Evolutionary conservation across 2,329 filamentous ascomycete genomes (phyloP).

Genomic region (Claviceps cyperi): DNA sequence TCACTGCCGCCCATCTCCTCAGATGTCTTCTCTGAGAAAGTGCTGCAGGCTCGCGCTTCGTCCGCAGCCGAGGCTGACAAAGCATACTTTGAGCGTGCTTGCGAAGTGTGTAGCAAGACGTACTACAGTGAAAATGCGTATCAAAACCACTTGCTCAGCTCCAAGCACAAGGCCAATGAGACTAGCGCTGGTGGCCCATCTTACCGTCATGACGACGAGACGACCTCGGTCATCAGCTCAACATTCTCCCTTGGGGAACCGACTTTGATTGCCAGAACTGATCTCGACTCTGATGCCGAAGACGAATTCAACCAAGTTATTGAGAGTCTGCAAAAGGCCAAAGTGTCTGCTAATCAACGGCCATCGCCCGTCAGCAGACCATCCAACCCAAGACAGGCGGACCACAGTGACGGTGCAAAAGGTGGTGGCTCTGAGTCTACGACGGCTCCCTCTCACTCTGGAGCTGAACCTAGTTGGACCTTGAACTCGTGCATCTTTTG

Average conservation of each 20-base stretch:
- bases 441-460: slow-evolving; percentile 22
- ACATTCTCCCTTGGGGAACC: slow-evolving; percentile 85
- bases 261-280: slow-evolving; percentile 30
- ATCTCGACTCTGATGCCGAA: slow-evolving; percentile 53
- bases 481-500: slow-evolving; percentile 70
- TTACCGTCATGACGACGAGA: slow-evolving; percentile 45
- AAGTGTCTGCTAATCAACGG: slow-evolving; percentile 39
- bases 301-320: slow-evolving; percentile 66
- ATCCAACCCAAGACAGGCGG: slow-evolving; percentile 33
- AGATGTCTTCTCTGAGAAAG: slow-evolving; percentile 90
- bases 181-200: slow-evolving; percentile 25
- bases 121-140: slow-evolving; percentile 97
- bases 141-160: slow-evolving; percentile 79
- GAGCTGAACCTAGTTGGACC: slow-evolving; percentile 25
- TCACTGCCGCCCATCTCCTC: slow-evolving; percentile 81
- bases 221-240: slow-evolving; percentile 74
- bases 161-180: slow-evolving; percentile 61
- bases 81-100: slow-evolving; percentile 75
- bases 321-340: slow-evolving; percentile 60
- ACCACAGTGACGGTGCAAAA: slow-evolving; percentile 22
- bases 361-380: slow-evolving; percentile 40
- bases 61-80: slow-evolving; percentile 75
- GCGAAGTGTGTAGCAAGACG: slow-evolving; percentile 71
- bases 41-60: slow-evolving; percentile 75
- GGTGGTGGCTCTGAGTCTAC: slow-evolving; percentile 30